phyloP scores from a whole-genome alignment of 2,329 filamentous ascomycete species.

The Fusarium bulbicola region DNA sequence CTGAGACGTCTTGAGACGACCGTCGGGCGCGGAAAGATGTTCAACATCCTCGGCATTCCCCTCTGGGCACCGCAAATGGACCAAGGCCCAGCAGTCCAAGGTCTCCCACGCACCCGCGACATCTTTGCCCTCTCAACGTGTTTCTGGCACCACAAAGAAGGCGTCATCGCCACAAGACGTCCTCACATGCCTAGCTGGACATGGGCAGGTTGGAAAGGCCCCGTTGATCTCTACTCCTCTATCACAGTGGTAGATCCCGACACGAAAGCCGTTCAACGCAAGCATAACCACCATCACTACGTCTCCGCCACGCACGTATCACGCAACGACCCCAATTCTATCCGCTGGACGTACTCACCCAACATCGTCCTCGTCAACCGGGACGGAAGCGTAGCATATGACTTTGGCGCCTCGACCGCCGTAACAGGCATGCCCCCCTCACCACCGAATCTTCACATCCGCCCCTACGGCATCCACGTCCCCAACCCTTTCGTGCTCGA shows the following conservation, averaged over 20 bases:
- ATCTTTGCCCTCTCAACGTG: slow-evolving; percentile 48
- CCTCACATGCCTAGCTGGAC: slow-evolving; percentile 50
- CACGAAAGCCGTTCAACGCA: slow-evolving; percentile 41
- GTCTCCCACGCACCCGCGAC: slow-evolving; percentile 44
- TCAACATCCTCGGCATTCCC: slow-evolving; percentile 46
- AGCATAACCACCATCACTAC: slow-evolving; percentile 49
- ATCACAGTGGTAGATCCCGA: slow-evolving; percentile 46
- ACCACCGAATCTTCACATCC: slow-evolving; percentile 37
- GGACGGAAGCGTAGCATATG: slow-evolving; percentile 45
- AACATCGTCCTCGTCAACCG: slow-evolving; percentile 43
- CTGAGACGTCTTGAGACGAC: slow-evolving; percentile 45
- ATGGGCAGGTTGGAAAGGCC: slow-evolving; percentile 49
- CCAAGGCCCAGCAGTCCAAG: slow-evolving; percentile 10
- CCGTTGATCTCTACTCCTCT: slow-evolving; percentile 48
- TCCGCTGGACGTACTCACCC: slow-evolving; percentile 48
- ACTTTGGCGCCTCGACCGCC: slow-evolving; percentile 38
- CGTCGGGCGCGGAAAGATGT: slow-evolving; percentile 43
- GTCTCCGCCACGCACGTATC: slow-evolving; percentile 48
- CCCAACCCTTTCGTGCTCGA: slow-evolving; percentile 48
- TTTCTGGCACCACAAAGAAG: slow-evolving; percentile 49
- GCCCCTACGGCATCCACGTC: slow-evolving; percentile 45
- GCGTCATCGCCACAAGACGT: slow-evolving; percentile 38
- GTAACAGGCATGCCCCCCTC: slow-evolving; percentile 25
- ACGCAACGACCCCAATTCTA: slow-evolving; percentile 44
- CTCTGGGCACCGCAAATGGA: slow-evolving; percentile 42